Evolutionary conservation across 2,329 filamentous ascomycete species (phyloP).

Genomic region (Fusarium odoratissimum): DNA sequence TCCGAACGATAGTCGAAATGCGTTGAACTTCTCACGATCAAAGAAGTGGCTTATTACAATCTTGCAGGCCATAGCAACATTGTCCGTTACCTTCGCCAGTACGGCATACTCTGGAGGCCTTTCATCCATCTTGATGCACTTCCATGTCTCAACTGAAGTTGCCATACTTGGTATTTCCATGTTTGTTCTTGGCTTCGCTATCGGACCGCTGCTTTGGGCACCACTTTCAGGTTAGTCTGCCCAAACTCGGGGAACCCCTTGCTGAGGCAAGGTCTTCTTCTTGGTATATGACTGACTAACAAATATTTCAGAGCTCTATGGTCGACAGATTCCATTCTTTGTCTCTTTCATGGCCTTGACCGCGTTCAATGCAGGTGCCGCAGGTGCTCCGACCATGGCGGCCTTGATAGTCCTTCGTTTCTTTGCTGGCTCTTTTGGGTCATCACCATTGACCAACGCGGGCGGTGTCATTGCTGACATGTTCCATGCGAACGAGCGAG

Average conservation of each 20-base stretch:
- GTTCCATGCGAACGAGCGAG: conserved; percentile 54
- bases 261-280: neutral
- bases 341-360: conserved; percentile 68
- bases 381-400: conserved; percentile 67
- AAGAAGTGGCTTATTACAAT: conserved; percentile 76
- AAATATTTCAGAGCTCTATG: conserved; percentile 69
- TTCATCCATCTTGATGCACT: conserved; percentile 64
- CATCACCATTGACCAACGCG: conserved; percentile 71
- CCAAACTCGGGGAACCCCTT: neutral
- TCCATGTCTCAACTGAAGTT: conserved; percentile 62
- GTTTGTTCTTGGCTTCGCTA: conserved; percentile 71
- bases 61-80: conserved; percentile 72
- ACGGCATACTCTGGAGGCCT: conserved; percentile 74
- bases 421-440: conserved; percentile 72
- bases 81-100: conserved; percentile 77
- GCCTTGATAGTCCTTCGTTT: conserved; percentile 76
- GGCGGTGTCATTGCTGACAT: conserved; percentile 74
- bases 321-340: conserved; percentile 69
- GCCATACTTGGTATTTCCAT: conserved; percentile 72
- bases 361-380: conserved; percentile 70
- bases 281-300: neutral
- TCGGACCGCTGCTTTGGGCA: conserved; percentile 74
- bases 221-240: conserved; percentile 68
- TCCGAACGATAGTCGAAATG: conserved; percentile 73
- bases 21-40: conserved; percentile 65